A percentile compares a stretch with the other conserved stretches of the same genome.
phyloP scores from a whole-genome alignment of 1,284 basidiomycete genomes.

The Neolentinus lepideus region DNA sequence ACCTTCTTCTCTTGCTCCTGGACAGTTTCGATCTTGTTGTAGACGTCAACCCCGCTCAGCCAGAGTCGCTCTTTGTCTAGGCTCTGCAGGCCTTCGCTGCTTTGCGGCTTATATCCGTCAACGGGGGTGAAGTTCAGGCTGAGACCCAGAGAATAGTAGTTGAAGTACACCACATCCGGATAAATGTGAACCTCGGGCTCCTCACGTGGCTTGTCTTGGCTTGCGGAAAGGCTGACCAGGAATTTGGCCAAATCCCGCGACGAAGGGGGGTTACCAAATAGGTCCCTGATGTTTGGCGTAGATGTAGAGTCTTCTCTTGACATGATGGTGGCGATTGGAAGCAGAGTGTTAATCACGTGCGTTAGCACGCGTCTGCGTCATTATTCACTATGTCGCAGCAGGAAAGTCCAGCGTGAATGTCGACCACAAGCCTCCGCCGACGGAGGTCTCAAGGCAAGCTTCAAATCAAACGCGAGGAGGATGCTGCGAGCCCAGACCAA shows the following conservation, averaged over 20 bases:
- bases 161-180: slow-evolving; percentile 78
- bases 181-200: slow-evolving; percentile 68
- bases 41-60: slow-evolving; percentile 75
- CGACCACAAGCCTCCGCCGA: background rate
- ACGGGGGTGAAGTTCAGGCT: slow-evolving; percentile 66
- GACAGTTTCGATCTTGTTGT: slow-evolving; percentile 45
- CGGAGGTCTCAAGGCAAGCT: background rate
- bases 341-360: background rate
- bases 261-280: slow-evolving; percentile 36
- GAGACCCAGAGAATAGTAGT: slow-evolving; percentile 71
- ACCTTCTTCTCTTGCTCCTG: slow-evolving; percentile 24
- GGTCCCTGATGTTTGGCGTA: slow-evolving; percentile 23
- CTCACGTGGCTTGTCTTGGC: slow-evolving; percentile 13
- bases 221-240: slow-evolving; percentile 29
- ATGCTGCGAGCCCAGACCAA: background rate
- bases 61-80: slow-evolving; percentile 41
- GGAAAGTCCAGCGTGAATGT: background rate
- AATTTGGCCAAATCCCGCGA: slow-evolving; percentile 37
- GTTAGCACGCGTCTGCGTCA: background rate
- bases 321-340: slow-evolving; percentile 8
- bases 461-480: background rate
- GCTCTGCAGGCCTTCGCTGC: slow-evolving; percentile 36
- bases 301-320: background rate
- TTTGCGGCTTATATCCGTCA: slow-evolving; percentile 51
- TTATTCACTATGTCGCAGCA: background rate